Evolutionary conservation across 805 yeast genomes (phyloP).

Genomic region (Wickerhamomyces chaumierensis): DNA sequence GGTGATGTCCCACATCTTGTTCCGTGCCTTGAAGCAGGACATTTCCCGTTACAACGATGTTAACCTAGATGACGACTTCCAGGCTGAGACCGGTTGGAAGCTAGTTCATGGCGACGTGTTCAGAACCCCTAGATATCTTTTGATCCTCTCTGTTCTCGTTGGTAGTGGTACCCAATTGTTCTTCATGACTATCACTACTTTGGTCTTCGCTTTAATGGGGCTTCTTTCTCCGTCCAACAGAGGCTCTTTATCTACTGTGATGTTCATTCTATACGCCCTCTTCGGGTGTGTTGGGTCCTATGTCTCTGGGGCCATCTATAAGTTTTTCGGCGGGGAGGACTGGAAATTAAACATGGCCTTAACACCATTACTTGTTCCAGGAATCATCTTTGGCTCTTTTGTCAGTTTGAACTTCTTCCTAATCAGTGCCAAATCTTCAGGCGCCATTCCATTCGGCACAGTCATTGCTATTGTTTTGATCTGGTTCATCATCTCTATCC

Average conservation of each 20-base stretch:
- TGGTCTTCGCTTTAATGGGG: slow-evolving; percentile 79
- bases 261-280: slow-evolving; percentile 73
- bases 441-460: slow-evolving; percentile 90
- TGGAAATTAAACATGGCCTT: slow-evolving; percentile 81
- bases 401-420: slow-evolving; percentile 72
- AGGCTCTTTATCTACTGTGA: slow-evolving; percentile 84
- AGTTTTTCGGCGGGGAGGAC: slow-evolving; percentile 81
- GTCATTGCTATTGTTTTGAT: slow-evolving; percentile 68
- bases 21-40: slow-evolving; percentile 74
- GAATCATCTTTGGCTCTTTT: slow-evolving; percentile 50
- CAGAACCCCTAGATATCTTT: slow-evolving; percentile 63
- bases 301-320: slow-evolving; percentile 76
- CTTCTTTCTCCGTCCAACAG: slow-evolving; percentile 88
- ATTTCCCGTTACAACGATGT: slow-evolving; percentile 82
- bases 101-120: slow-evolving; percentile 91
- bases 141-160: slow-evolving; percentile 66
- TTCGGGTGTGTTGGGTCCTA: slow-evolving; percentile 80
- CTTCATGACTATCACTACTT: slow-evolving; percentile 61
- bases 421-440: slow-evolving; percentile 70
- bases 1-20: slow-evolving; percentile 67
- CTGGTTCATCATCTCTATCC: slow-evolving; percentile 82
- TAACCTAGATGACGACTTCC: slow-evolving; percentile 74
- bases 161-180: slow-evolving; percentile 86
- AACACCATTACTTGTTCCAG: slow-evolving; percentile 84
- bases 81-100: slow-evolving; percentile 97